These are phyloP conservation scores for Fusarium nodosum DNA, from an alignment of 2,329 filamentous ascomycete genomes.

Conservation along the genomic window DNA sequence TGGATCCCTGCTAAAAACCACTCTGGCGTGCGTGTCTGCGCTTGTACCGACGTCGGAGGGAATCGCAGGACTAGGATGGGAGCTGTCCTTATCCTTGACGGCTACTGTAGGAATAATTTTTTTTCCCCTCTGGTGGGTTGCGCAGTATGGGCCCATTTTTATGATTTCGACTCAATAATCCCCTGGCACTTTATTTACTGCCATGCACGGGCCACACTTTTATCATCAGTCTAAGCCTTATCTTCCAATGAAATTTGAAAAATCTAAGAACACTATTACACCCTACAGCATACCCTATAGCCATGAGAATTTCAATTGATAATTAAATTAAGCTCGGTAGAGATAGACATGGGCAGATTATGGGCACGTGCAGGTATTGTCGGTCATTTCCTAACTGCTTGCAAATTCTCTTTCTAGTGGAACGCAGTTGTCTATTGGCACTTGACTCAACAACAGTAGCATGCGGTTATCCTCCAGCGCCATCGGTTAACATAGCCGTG, in stretches of 20 bases:
- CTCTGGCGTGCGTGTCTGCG: constrained; percentile 28
- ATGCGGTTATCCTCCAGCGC: no score
- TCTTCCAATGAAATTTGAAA: not conserved
- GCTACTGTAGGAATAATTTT: constrained; percentile 16
- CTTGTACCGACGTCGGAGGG: constrained; percentile 49
- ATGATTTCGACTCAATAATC: constrained; percentile 8
- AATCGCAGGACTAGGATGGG: constrained; percentile 25
- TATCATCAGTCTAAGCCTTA: not conserved
- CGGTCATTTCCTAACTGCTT: no score
- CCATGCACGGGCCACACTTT: constrained; percentile 13
- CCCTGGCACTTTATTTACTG: not conserved
- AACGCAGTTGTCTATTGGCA: no score
- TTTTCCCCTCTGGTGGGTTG: constrained; percentile 26
- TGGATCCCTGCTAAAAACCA: constrained; percentile 37
- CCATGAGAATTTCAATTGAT: not conserved
- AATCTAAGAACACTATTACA: not conserved
- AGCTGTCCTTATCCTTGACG: constrained; percentile 18
- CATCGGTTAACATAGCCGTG: constrained; percentile 16
- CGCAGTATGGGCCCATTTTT: not conserved
- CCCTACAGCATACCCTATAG: constrained; percentile 28
- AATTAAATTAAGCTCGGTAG: not conserved
- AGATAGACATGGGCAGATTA: not conserved
- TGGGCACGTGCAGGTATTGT: not conserved
- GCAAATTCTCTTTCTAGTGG: no score
- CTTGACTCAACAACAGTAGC: not conserved